Percentiles rank a stretch among this genome's conserved stretches.
Conservation (phyloP, 2,329 filamentous ascomycete species). For the Alternaria solani region DNA sequence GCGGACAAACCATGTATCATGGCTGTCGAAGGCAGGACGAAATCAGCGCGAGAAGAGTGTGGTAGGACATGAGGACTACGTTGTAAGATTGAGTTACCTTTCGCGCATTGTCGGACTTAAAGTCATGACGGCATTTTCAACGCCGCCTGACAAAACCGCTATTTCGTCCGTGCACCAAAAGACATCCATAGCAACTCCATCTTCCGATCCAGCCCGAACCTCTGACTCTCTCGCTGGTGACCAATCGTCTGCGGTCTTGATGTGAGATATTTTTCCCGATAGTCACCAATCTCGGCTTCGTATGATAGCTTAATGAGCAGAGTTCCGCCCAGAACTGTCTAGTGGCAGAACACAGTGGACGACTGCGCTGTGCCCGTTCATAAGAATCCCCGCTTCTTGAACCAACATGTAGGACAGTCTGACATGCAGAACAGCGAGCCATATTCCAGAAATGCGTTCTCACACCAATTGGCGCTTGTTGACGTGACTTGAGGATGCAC, state of each 20-base stretch:
- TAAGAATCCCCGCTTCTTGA: background rate
- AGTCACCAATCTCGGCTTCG: background rate
- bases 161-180: conserved; percentile 12
- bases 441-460: background rate
- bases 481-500: background rate
- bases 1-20: conserved; percentile 52
- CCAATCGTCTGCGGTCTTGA: background rate
- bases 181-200: background rate
- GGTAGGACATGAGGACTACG: conserved; percentile 38
- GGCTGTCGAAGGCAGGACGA: conserved; percentile 29
- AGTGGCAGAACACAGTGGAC: background rate
- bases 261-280: background rate
- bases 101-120: conserved; percentile 20
- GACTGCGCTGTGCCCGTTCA: background rate
- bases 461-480: background rate
- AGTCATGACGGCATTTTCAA: conserved; percentile 38
- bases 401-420: background rate
- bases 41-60: conserved; percentile 20
- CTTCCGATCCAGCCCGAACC: background rate
- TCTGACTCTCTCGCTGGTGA: background rate
- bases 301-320: background rate
- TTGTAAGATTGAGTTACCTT: conserved; percentile 18
- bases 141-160: conserved; percentile 11
- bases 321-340: background rate
- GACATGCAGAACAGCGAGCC: background rate